These are phyloP conservation scores for Rutstroemia sp. DNA, from an alignment of 2,329 filamentous ascomycete species.

Conservation along the genomic window DNA sequence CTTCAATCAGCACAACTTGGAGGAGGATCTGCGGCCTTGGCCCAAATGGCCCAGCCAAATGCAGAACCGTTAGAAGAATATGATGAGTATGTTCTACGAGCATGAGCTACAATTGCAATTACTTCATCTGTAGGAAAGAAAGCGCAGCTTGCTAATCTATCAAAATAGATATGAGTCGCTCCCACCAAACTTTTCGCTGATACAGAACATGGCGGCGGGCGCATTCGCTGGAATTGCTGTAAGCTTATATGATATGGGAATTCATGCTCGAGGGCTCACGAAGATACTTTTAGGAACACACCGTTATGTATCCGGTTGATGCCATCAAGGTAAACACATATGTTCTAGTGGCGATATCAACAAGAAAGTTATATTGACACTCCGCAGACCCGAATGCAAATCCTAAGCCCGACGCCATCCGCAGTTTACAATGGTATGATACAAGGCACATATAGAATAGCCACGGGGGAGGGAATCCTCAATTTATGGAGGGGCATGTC, in stretches of 20 bases:
- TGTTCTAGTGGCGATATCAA: constrained; percentile 1
- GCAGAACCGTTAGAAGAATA: constrained; percentile 58
- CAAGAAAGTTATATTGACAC: constrained; percentile 13
- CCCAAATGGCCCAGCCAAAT: constrained; percentile 62
- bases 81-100: constrained; percentile 44
- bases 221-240: constrained; percentile 70
- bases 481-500: constrained; percentile 95
- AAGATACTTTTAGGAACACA: constrained; percentile 65
- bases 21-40: constrained; percentile 59
- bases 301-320: constrained; percentile 98
- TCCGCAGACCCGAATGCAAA: constrained; percentile 88
- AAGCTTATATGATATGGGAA: constrained; percentile 11
- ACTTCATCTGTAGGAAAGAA: background rate
- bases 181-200: constrained; percentile 86
- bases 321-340: constrained; percentile 71
- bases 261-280: constrained; percentile 15
- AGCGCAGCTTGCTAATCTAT: constrained; percentile 17
- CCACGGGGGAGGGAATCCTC: constrained; percentile 78
- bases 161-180: constrained; percentile 73
- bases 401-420: constrained; percentile 74
- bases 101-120: constrained; percentile 5
- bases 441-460: constrained; percentile 88
- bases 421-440: constrained; percentile 84
- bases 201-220: constrained; percentile 92
- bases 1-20: constrained; percentile 53